phyloP scores from a whole-genome alignment of 805 yeast species.

The Priceomyces medius region DNA sequence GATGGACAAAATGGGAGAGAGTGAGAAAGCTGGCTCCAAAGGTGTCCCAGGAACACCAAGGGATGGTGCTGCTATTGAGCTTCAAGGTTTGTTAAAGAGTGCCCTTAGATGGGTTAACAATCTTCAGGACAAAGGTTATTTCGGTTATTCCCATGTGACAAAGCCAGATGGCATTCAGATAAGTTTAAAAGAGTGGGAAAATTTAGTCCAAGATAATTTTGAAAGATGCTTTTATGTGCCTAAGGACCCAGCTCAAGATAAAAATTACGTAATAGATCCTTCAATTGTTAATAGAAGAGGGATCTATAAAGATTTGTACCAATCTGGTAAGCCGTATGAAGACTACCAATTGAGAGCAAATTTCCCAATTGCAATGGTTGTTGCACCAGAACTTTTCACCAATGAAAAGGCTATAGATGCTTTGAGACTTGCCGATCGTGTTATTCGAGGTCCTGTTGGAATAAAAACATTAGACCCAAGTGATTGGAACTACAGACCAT shows the following conservation, averaged over 20 bases:
- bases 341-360: slow-evolving; percentile 93
- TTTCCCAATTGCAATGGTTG: slow-evolving; percentile 89
- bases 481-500: slow-evolving; percentile 89
- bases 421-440: slow-evolving; percentile 65
- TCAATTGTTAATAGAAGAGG: slow-evolving; percentile 82
- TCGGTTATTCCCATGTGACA: slow-evolving; percentile 55
- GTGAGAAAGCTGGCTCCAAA: slow-evolving; percentile 72
- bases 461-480: slow-evolving; percentile 90
- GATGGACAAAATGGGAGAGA: slow-evolving; percentile 99
- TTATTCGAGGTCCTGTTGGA: slow-evolving; percentile 85
- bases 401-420: slow-evolving; percentile 61
- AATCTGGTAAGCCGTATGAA: slow-evolving; percentile 82
- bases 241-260: slow-evolving; percentile 57
- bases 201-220: slow-evolving; percentile 64
- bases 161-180: slow-evolving; percentile 59
- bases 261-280: slow-evolving; percentile 58
- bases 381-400: slow-evolving; percentile 87
- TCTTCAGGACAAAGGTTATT: slow-evolving; percentile 52
- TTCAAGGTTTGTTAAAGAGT: slow-evolving; percentile 85
- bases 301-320: slow-evolving; percentile 83
- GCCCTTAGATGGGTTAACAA: slow-evolving; percentile 74
- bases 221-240: slow-evolving; percentile 83
- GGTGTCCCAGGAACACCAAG: slow-evolving; percentile 98
- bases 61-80: slow-evolving; percentile 95
- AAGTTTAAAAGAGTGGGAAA: slow-evolving; percentile 69